A percentile compares a stretch with the other conserved stretches of the same genome.
phyloP scores from a whole-genome alignment of 2,329 filamentous ascomycete species.

The Fusarium nelsonii region DNA sequence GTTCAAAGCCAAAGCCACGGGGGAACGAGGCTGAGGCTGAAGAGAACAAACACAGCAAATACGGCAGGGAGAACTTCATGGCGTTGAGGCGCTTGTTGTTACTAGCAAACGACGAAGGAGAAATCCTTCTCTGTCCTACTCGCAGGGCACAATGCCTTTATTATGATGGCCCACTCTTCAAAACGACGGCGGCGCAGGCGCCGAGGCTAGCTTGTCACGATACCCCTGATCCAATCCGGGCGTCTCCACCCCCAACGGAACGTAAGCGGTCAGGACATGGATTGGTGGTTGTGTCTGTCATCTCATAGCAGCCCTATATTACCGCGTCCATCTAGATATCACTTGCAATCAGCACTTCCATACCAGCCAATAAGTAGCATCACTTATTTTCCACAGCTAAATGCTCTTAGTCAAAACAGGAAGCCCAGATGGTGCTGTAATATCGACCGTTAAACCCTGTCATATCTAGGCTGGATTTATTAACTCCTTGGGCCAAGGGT shows the following conservation, averaged over 20 bases:
- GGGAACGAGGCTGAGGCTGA: neutral
- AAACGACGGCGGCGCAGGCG: slow-evolving; percentile 2
- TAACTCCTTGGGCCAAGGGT: too few relatives aligned
- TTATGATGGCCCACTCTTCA: slow-evolving; percentile 10
- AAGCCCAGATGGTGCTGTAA: too few relatives aligned
- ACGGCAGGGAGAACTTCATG: slow-evolving; percentile 10
- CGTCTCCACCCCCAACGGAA: neutral
- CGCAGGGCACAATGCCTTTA: slow-evolving; percentile 21
- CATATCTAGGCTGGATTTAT: too few relatives aligned
- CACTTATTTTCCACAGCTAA: too few relatives aligned
- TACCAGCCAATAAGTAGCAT: neutral
- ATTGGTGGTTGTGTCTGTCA: neutral
- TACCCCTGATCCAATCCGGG: neutral
- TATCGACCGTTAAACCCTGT: too few relatives aligned
- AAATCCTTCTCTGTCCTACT: neutral
- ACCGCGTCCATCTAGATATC: neutral
- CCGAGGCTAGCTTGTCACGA: neutral
- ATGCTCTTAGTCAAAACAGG: too few relatives aligned
- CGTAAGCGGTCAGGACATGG: neutral
- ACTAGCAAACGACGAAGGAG: slow-evolving; percentile 7
- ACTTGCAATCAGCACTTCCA: neutral
- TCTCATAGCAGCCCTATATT: too few relatives aligned
- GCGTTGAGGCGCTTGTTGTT: neutral
- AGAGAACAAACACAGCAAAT: neutral
- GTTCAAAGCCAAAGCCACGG: neutral